phyloP scores from a whole-genome alignment of 1,284 basidiomycete species.

The Coniferiporia weirii region DNA sequence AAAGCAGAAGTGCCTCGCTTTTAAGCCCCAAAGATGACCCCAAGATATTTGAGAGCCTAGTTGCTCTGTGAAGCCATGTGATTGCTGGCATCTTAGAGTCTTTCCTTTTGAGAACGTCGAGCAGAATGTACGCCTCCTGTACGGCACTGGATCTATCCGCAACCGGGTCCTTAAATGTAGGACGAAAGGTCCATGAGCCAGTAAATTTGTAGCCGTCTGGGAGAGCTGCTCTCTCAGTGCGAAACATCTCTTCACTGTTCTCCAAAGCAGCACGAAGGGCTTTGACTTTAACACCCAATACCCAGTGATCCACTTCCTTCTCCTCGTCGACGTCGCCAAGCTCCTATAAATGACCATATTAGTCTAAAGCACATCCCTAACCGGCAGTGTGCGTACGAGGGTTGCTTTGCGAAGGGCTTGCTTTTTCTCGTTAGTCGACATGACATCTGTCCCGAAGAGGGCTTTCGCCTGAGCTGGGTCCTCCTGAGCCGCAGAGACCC shows the following conservation, averaged over 20 bases:
- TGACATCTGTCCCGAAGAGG: neutral
- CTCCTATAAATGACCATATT: neutral
- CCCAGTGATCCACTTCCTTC: neutral
- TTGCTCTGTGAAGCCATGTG: neutral
- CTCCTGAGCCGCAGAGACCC: neutral
- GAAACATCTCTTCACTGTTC: neutral
- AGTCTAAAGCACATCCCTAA: neutral
- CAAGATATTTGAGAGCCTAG: neutral
- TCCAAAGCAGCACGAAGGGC: neutral
- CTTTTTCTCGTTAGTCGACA: neutral
- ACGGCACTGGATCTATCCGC: neutral
- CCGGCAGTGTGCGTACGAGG: neutral
- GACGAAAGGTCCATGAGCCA: neutral
- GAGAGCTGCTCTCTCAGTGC: neutral
- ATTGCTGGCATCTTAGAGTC: neutral
- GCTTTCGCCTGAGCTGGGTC: neutral
- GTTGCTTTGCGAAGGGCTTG: neutral
- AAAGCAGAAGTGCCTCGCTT: neutral
- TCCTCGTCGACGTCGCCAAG: neutral
- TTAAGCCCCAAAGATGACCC: neutral
- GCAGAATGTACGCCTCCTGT: neutral
- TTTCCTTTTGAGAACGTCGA: neutral
- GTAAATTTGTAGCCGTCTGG: neutral
- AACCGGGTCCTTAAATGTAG: neutral
- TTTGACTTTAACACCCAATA: neutral